Conservation (phyloP, 257 asterid species). For the Fraxinus quadrangulata region DNA sequence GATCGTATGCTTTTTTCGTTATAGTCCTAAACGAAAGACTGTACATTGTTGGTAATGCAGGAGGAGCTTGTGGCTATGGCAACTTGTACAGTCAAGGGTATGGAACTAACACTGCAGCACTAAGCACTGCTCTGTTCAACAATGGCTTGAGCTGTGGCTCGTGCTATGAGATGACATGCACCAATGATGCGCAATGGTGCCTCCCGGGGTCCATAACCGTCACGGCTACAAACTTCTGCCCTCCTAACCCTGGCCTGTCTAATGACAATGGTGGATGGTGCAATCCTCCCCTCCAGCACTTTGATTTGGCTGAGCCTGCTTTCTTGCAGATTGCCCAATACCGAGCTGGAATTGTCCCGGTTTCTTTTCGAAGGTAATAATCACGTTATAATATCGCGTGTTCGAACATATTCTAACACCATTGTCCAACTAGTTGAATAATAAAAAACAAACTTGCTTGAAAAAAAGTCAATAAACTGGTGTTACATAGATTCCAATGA, state of each 20-base stretch:
- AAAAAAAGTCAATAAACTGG: too few species aligned
- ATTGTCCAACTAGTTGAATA: not conserved
- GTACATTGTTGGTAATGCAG: slow-evolving; percentile 36
- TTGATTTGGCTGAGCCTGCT: slow-evolving; percentile 85
- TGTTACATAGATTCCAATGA: too few species aligned
- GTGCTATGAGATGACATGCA: slow-evolving; percentile 70
- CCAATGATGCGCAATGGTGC: slow-evolving; percentile 53
- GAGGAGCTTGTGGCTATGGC: slow-evolving; percentile 97
- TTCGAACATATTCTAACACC: not conserved
- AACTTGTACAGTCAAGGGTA: slow-evolving; percentile 83
- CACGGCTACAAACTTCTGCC: slow-evolving; percentile 94
- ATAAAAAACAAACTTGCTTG: not conserved
- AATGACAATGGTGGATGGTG: slow-evolving; percentile 94
- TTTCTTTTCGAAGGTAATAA: slow-evolving; percentile 66
- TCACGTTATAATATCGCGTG: not conserved
- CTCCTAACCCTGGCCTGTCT: slow-evolving; percentile 76
- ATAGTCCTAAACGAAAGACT: not conserved
- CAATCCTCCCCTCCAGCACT: slow-evolving; percentile 92
- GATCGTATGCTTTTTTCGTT: not conserved
- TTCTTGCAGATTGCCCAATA: slow-evolving; percentile 80
- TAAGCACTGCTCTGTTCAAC: slow-evolving; percentile 87
- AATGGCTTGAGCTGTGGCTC: slow-evolving; percentile 85
- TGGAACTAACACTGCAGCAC: slow-evolving; percentile 88
- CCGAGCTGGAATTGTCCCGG: slow-evolving; percentile 83
- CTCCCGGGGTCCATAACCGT: slow-evolving; percentile 65